A percentile compares a stretch with the other conserved stretches of the same genome.
Evolutionary conservation across 192 early-diverging fungal species (phyloP).

Genomic region (Podila verticillata): DNA sequence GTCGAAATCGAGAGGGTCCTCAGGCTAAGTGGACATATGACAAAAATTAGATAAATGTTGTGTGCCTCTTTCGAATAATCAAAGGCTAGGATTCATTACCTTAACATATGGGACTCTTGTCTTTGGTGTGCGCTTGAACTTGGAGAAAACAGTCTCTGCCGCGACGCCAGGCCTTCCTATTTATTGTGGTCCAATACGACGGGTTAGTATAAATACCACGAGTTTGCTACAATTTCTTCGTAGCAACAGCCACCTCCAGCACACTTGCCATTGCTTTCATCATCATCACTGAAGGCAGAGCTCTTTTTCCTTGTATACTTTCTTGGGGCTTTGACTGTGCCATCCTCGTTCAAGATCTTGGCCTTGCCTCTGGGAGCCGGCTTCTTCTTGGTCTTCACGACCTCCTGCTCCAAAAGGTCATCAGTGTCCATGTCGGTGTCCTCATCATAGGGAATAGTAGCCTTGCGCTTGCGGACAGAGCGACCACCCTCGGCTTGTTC

Average conservation of each 20-base stretch:
- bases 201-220: neutral
- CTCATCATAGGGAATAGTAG: constrained; percentile 38
- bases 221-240: neutral
- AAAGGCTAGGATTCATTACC: neutral
- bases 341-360: constrained; percentile 2
- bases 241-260: neutral
- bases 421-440: constrained; percentile 51
- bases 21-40: constrained; percentile 6
- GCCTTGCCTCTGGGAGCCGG: constrained; percentile 19
- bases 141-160: constrained; percentile 13
- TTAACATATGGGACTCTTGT: constrained; percentile 30
- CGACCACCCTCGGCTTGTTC: constrained; percentile 31
- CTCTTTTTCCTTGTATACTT: constrained; percentile 25
- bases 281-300: constrained; percentile 46
- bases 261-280: constrained; percentile 20
- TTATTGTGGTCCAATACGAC: neutral
- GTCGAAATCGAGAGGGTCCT: constrained; percentile 58
- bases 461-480: constrained; percentile 44
- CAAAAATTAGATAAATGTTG: no score
- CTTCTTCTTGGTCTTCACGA: constrained; percentile 40
- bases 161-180: neutral
- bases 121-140: constrained; percentile 39
- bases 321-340: constrained; percentile 17
- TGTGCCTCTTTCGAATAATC: neutral
- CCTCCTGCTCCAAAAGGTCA: constrained; percentile 41